A percentile compares a stretch with the other conserved stretches of the same genome.
Conservation (phyloP, 2,329 filamentous ascomycete species). For the Fusarium marasasianum region DNA sequence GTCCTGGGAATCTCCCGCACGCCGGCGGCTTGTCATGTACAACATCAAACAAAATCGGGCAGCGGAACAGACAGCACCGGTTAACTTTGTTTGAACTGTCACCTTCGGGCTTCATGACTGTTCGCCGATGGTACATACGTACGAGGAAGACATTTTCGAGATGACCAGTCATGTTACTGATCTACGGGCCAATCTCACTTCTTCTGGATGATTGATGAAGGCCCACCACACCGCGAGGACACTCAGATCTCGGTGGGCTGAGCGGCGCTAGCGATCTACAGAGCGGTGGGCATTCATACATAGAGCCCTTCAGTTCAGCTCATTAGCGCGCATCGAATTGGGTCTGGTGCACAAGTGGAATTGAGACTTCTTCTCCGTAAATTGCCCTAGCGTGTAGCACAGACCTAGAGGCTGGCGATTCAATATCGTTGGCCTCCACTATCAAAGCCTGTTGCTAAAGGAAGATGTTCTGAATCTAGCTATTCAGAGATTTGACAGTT, state of each 20-base stretch:
- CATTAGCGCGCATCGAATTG: conserved; percentile 37
- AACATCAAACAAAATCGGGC: conserved; percentile 9
- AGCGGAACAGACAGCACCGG: conserved; percentile 9
- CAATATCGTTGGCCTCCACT: conserved; percentile 21
- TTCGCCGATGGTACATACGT: conserved; percentile 9
- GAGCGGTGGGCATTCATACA: conserved; percentile 37
- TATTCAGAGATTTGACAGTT: conserved; percentile 9
- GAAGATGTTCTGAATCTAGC: conserved; percentile 7
- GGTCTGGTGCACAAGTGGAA: conserved; percentile 20
- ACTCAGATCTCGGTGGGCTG: conserved; percentile 44
- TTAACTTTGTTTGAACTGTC: conserved; percentile 12
- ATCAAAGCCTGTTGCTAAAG: conserved; percentile 14
- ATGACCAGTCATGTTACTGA: conserved; percentile 42
- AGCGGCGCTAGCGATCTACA: conserved; percentile 43
- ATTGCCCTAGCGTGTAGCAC: conserved; percentile 20
- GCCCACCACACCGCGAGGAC: conserved; percentile 37
- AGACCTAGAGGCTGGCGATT: conserved; percentile 13
- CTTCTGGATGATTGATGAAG: conserved; percentile 30
- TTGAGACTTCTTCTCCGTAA: conserved; percentile 18
- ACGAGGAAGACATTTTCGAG: conserved; percentile 18
- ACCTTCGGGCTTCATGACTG: conserved; percentile 5
- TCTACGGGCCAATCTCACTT: conserved; percentile 43
- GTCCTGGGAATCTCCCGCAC: conserved; percentile 43
- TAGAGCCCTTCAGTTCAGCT: conserved; percentile 40
- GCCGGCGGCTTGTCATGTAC: conserved; percentile 31